Evolutionary conservation across 208 protist species (phyloP).

Genomic region (Ichthyophonus hoferi): DNA sequence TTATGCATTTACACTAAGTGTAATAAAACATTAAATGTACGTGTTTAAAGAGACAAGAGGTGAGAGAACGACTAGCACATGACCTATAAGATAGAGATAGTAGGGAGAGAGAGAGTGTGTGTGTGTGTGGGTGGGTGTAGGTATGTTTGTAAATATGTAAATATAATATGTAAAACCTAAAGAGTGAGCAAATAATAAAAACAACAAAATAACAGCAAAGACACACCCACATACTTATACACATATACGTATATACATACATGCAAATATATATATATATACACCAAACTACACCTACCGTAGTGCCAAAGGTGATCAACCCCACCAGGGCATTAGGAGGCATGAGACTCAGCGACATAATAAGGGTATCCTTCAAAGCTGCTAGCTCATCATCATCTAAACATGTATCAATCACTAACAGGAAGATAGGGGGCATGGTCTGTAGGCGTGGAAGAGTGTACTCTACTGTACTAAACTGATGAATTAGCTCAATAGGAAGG

Average conservation of each 20-base stretch:
- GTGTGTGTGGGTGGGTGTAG: neutral
- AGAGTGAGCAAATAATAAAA: neutral
- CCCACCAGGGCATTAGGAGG: slow-evolving; percentile 84
- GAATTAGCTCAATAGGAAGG: slow-evolving; percentile 79
- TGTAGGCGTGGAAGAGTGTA: slow-evolving; percentile 45
- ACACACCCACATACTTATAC: neutral
- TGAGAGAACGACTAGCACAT: neutral
- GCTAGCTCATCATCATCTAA: slow-evolving; percentile 83
- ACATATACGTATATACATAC: neutral
- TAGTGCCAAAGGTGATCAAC: slow-evolving; percentile 94
- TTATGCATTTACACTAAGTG: too few relatives aligned
- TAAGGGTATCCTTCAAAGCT: slow-evolving; percentile 83
- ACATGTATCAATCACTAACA: slow-evolving; percentile 96
- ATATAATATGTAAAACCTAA: neutral
- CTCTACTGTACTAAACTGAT: slow-evolving; percentile 87
- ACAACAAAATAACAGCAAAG: neutral
- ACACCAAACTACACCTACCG: slow-evolving; percentile 74
- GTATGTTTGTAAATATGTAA: neutral
- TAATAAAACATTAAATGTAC: too few relatives aligned
- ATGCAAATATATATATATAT: neutral
- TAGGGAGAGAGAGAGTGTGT: neutral
- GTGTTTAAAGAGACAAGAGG: too few relatives aligned
- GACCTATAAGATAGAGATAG: neutral
- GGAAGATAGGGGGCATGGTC: slow-evolving; percentile 64
- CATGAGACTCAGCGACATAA: slow-evolving; percentile 78